Evolutionary conservation across 768 basidiomycete genomes (phyloP).

Genomic region (Naganishia antarctica): DNA sequence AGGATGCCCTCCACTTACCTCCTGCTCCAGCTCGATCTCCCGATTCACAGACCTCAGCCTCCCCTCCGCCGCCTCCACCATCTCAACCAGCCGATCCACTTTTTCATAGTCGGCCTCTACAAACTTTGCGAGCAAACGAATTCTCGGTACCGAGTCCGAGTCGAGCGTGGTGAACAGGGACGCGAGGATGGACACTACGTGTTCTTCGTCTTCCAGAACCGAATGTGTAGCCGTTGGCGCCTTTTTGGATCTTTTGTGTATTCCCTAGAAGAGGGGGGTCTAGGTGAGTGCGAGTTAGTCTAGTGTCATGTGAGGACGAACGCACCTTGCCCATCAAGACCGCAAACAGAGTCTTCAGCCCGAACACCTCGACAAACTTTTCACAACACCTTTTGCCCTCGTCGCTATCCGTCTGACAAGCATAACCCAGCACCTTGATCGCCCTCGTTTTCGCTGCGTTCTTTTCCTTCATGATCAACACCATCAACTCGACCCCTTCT

Average conservation of each 20-base stretch:
- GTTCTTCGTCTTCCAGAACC: conserved; percentile 69
- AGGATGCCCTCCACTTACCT: conserved; percentile 52
- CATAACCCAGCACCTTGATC: conserved; percentile 86
- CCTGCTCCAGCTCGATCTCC: conserved; percentile 66
- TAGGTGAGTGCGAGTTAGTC: too few relatives aligned
- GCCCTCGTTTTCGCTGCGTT: conserved; percentile 71
- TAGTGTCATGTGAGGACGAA: too few relatives aligned
- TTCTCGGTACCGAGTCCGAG: conserved; percentile 75
- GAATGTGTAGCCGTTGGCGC: conserved; percentile 52
- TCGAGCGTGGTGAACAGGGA: conserved; percentile 83
- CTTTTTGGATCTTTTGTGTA: conserved; percentile 62
- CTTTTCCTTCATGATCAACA: conserved; percentile 97
- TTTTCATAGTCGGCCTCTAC: conserved; percentile 91
- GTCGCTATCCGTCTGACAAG: conserved; percentile 62
- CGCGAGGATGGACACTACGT: conserved; percentile 84
- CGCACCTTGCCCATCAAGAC: conserved; percentile 89
- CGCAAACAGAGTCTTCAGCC: conserved; percentile 83
- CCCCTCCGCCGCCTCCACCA: conserved; percentile 65
- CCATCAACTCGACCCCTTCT: conserved; percentile 94
- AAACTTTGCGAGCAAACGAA: conserved; percentile 84
- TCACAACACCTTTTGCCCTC: conserved; percentile 67
- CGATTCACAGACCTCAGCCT: conserved; percentile 61
- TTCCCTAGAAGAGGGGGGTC: conserved; percentile 33
- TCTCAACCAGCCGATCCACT: conserved; percentile 83
- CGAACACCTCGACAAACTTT: conserved; percentile 78